A percentile compares a stretch with the other conserved stretches of the same genome.
phyloP scores from a whole-genome alignment of 2,329 filamentous ascomycete species.

The Stemphylium beticola region DNA sequence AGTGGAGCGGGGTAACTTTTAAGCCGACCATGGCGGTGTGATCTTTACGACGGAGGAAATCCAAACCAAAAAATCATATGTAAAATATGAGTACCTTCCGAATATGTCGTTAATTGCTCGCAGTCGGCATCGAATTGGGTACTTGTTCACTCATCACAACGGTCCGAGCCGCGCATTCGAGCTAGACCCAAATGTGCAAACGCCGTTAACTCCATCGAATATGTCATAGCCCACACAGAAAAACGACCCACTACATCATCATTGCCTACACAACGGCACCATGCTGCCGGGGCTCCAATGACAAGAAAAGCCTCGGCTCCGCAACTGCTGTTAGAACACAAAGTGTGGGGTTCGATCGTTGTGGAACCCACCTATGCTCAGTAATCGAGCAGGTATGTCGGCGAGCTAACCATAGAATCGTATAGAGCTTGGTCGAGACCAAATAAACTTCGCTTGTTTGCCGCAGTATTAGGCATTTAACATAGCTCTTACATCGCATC shows the following conservation, averaged over 20 bases:
- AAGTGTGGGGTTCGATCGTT: slow-evolving; percentile 1
- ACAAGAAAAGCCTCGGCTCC: background rate
- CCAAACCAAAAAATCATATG: background rate
- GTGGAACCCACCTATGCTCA: background rate
- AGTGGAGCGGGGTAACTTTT: background rate
- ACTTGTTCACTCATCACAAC: background rate
- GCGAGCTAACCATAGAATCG: background rate
- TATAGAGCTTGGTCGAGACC: background rate
- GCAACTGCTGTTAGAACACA: background rate
- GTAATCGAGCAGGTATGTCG: background rate
- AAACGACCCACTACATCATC: background rate
- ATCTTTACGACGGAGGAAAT: background rate
- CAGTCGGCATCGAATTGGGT: no score
- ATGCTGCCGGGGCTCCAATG: background rate
- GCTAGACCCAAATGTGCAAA: background rate
- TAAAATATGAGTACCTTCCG: no score
- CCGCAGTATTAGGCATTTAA: no score
- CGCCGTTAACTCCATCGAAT: slow-evolving; percentile 1
- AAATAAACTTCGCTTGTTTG: background rate
- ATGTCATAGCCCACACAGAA: background rate
- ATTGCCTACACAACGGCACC: background rate
- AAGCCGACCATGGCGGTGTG: background rate
- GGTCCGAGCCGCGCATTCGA: background rate
- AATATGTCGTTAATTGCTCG: no score
- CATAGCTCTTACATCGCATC: background rate